Conservation (phyloP, 2,329 filamentous ascomycete species). For the Botrytis elliptica region DNA sequence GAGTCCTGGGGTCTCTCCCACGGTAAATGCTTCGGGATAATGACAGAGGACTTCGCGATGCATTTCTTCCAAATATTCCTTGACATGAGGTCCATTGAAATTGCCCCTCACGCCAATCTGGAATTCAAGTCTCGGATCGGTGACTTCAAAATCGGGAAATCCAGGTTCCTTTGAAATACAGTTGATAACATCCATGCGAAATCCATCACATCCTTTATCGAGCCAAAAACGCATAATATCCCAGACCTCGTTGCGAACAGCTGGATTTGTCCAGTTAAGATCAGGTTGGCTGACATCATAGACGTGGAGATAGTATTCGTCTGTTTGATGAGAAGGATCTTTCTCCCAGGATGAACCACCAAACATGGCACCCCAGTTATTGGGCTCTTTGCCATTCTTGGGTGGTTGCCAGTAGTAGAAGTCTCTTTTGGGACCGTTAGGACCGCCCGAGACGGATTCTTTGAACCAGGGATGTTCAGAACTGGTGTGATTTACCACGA, state of each 20-base stretch:
- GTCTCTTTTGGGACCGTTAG: constrained; percentile 51
- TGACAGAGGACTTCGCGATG: constrained; percentile 28
- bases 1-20: constrained; percentile 50
- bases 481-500: constrained; percentile 70
- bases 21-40: constrained; percentile 51
- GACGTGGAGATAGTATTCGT: constrained; percentile 58
- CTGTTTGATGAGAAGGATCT: constrained; percentile 45
- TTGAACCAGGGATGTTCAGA: constrained; percentile 57
- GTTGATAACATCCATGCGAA: constrained; percentile 64
- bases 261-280: constrained; percentile 71
- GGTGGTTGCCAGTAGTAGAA: constrained; percentile 63
- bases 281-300: constrained; percentile 72
- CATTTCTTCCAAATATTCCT: constrained; percentile 51
- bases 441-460: constrained; percentile 48
- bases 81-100: constrained; percentile 58
- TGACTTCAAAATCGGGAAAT: constrained; percentile 52
- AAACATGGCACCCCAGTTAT: constrained; percentile 45
- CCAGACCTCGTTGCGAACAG: constrained; percentile 66
- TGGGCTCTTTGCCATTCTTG: constrained; percentile 43
- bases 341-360: constrained; percentile 50
- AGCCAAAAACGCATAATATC: constrained; percentile 74
- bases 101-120: constrained; percentile 47
- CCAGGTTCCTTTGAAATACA: constrained; percentile 61
- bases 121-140: constrained; percentile 35
- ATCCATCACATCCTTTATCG: constrained; percentile 56